Conservation (phyloP, 2,329 filamentous ascomycete species). For the Domatiomyces catenatus region DNA sequence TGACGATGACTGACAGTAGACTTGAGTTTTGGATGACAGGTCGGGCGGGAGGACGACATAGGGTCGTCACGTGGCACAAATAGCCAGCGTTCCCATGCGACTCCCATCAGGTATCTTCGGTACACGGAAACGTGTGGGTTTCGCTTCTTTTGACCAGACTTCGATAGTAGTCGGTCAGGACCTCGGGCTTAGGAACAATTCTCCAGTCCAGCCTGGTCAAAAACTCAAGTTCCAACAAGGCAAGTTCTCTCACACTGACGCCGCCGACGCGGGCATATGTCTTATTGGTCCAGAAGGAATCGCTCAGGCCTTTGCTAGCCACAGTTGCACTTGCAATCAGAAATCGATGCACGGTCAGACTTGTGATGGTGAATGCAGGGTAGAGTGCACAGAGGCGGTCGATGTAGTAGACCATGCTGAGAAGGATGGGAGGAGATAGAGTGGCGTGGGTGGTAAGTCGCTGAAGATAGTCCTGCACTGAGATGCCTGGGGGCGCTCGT, state of each 20-base stretch:
- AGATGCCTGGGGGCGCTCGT: slow-evolving; percentile 76
- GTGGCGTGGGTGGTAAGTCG: slow-evolving; percentile 88
- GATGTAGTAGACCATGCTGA: slow-evolving; percentile 98
- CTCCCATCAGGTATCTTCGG: background rate
- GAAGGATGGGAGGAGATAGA: slow-evolving; percentile 77
- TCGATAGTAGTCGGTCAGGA: slow-evolving; percentile 82
- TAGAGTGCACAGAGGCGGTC: slow-evolving; percentile 86
- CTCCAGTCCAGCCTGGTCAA: slow-evolving; percentile 86
- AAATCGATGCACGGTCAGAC: slow-evolving; percentile 90
- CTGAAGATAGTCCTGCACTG: slow-evolving; percentile 83
- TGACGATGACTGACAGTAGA: background rate
- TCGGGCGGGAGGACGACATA: too few relatives aligned
- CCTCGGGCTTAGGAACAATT: slow-evolving; percentile 89
- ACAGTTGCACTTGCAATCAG: slow-evolving; percentile 92
- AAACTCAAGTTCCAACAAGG: slow-evolving; percentile 84
- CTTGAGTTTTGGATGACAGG: background rate
- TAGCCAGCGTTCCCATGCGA: background rate
- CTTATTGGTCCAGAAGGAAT: slow-evolving; percentile 96
- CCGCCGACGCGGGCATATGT: slow-evolving; percentile 91
- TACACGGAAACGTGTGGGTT: slow-evolving; percentile 37
- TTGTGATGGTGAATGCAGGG: slow-evolving; percentile 89
- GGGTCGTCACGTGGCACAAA: too few relatives aligned
- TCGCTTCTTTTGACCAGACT: slow-evolving; percentile 59
- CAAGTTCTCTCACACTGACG: slow-evolving; percentile 76
- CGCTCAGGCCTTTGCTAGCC: slow-evolving; percentile 85